A percentile compares a stretch with the other conserved stretches of the same genome.
These are phyloP conservation scores for Pseudocercospora vitis DNA, from an alignment of 2,329 filamentous ascomycete species.

Conservation along the genomic window DNA sequence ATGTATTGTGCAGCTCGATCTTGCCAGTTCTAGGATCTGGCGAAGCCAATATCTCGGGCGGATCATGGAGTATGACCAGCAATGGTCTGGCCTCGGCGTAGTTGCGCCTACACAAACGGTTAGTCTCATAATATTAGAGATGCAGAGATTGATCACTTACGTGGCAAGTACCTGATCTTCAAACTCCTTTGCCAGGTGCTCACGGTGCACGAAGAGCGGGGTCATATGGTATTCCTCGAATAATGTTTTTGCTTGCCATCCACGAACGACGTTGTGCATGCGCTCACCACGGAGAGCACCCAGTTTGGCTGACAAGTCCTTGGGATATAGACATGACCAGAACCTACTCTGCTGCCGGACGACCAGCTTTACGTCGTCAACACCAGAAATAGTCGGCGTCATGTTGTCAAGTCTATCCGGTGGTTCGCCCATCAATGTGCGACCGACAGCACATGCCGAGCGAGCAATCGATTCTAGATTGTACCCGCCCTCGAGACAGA, in stretches of 20 bases:
- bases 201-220: slow-evolving; percentile 74
- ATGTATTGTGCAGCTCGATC: slow-evolving; percentile 80
- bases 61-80: slow-evolving; percentile 78
- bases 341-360: slow-evolving; percentile 62
- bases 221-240: slow-evolving; percentile 75
- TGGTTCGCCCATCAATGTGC: slow-evolving; percentile 92
- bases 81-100: slow-evolving; percentile 67
- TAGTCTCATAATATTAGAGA: slow-evolving; percentile 4
- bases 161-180: slow-evolving; percentile 37
- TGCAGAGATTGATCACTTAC: slow-evolving; percentile 24
- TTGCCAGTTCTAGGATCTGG: slow-evolving; percentile 60
- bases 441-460: slow-evolving; percentile 86
- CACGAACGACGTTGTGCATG: slow-evolving; percentile 76
- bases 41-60: slow-evolving; percentile 52
- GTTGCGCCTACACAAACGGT: slow-evolving; percentile 54
- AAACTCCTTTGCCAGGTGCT: slow-evolving; percentile 44
- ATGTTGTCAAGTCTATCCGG: slow-evolving; percentile 61
- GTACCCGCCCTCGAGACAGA: slow-evolving; percentile 94
- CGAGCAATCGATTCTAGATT: slow-evolving; percentile 90
- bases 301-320: slow-evolving; percentile 43
- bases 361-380: slow-evolving; percentile 59
- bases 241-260: slow-evolving; percentile 70
- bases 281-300: slow-evolving; percentile 54
- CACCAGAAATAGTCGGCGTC: slow-evolving; percentile 52
- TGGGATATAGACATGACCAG: slow-evolving; percentile 85